phyloP scores from a whole-genome alignment of 2,329 filamentous ascomycete species.

The Xylaria sp. region DNA sequence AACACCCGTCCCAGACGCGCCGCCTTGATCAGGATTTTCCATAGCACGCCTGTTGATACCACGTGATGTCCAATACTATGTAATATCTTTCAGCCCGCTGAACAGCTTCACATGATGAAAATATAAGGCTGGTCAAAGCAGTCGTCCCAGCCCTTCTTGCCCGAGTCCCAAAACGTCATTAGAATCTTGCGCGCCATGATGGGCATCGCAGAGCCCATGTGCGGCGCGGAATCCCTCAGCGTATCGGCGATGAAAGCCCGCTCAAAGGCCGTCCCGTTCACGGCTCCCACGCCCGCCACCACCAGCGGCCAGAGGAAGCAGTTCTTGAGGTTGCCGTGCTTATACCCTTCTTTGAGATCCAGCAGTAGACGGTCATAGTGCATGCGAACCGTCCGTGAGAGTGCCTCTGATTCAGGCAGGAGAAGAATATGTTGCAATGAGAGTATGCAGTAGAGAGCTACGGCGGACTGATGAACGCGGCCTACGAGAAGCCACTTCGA shows the following conservation, averaged over 20 bases:
- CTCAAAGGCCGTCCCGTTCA: slow-evolving; percentile 39
- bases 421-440: slow-evolving; percentile 48
- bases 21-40: no score
- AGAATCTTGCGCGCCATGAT: slow-evolving; percentile 44
- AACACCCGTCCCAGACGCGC: no score
- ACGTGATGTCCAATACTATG: not conserved
- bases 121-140: slow-evolving; percentile 52
- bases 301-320: slow-evolving; percentile 51
- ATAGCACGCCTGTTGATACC: no score
- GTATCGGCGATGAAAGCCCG: slow-evolving; percentile 46
- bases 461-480: slow-evolving; percentile 49
- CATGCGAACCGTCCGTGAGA: slow-evolving; percentile 15
- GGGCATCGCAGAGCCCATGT: slow-evolving; percentile 46
- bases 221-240: slow-evolving; percentile 42
- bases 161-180: slow-evolving; percentile 50
- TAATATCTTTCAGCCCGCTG: not conserved
- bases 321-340: slow-evolving; percentile 36
- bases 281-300: slow-evolving; percentile 49
- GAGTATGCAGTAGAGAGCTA: slow-evolving; percentile 43
- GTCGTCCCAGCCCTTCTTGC: slow-evolving; percentile 50
- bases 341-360: slow-evolving; percentile 42
- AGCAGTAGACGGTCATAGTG: slow-evolving; percentile 42
- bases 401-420: slow-evolving; percentile 32
- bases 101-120: slow-evolving; percentile 31
- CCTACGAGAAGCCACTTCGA: slow-evolving; percentile 49